Evolutionary conservation across 2,329 filamentous ascomycete genomes (phyloP), one percentile per base, ranked within the genome.

Genomic region (Colletotrichum aenigma): DNA sequence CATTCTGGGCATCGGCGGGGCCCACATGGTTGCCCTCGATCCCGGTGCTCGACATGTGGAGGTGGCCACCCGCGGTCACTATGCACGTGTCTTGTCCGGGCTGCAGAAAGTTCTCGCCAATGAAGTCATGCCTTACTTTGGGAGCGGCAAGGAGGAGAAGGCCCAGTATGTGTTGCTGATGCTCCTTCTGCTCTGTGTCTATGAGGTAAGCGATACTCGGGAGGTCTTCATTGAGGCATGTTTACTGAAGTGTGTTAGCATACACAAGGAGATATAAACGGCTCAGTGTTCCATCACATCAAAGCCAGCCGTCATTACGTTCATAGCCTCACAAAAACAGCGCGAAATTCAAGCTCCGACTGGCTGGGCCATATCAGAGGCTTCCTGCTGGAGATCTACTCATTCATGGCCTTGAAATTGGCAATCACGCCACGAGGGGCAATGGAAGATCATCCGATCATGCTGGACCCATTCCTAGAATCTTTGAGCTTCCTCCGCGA

Each of bases 271-370:
- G 55, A 58, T 18, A 0, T 58, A 15, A 24, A 58, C 24, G 55
- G 55, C 5, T 28, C 55, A 28, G 55, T 58, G 55, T 58, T 26
- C 24, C 55, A 58, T 58, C 55, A 58, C 55, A 58, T 28, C 55
- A 58, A 58, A 28, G 55, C 55, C 13, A 58, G 55, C 55, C 55
- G 55, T 3, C 55, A 58, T 18, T 58, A 58, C 2, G 26, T 58
- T 2, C 26, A 28, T 2, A 6, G 13, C 21, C 26, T 58, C 13
- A 58, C 9, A 28, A 58, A 28, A 4, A 26, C 1, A 21, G 4
- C 0, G 16, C 24, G 2, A 4, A 58, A 16, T 7, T 1, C 55
- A 16, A 18, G 4, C 1, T 10, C 55, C 2, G 55, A 58, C 55
- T 1, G 16, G 16, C 16, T 58, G 13, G 13, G 55, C 1, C 55